Evolutionary conservation across 371 early-diverging fungal genomes (phyloP).

Genomic region (Actinomucor elegans): DNA sequence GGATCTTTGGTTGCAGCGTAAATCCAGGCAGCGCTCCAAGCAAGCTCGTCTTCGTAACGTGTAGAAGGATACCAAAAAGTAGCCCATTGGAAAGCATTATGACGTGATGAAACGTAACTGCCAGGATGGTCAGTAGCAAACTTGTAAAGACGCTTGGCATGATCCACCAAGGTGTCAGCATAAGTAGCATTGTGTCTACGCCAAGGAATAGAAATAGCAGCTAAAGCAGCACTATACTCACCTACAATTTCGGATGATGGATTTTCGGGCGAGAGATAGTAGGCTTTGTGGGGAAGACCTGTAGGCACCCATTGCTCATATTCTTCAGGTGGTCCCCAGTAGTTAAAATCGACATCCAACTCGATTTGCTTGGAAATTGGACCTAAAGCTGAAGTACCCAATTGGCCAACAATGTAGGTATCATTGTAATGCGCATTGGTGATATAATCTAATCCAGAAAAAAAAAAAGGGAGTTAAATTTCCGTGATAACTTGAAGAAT

Average conservation of each 20-base stretch:
- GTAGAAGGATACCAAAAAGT: conserved; percentile 59
- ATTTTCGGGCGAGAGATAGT: conserved; percentile 49
- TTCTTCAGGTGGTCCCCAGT: conserved; percentile 63
- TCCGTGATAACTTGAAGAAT: background rate
- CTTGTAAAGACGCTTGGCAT: conserved; percentile 44
- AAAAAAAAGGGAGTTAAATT: background rate
- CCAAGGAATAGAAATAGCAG: conserved; percentile 47
- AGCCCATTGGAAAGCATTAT: conserved; percentile 51
- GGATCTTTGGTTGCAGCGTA: conserved; percentile 51
- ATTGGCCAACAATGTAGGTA: conserved; percentile 53
- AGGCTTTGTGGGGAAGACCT: conserved; percentile 46
- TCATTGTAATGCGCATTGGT: conserved; percentile 53
- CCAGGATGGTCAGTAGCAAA: conserved; percentile 51
- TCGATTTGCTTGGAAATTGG: conserved; percentile 46
- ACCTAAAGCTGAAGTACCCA: conserved; percentile 50
- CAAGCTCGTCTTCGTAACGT: conserved; percentile 51
- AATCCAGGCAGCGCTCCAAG: conserved; percentile 52
- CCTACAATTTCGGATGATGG: conserved; percentile 57
- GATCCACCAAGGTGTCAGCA: conserved; percentile 45
- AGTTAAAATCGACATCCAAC: conserved; percentile 58
- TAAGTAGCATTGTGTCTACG: conserved; percentile 44
- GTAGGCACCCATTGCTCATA: conserved; percentile 57
- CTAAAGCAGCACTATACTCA: conserved; percentile 54
- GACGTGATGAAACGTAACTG: conserved; percentile 43
- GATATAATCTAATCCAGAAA: conserved; percentile 57